Evolutionary conservation across 2,329 filamentous ascomycete genomes (phyloP), one percentile per base, ranked within the genome.

Genomic region (Arthrinium phaeospermum): DNA sequence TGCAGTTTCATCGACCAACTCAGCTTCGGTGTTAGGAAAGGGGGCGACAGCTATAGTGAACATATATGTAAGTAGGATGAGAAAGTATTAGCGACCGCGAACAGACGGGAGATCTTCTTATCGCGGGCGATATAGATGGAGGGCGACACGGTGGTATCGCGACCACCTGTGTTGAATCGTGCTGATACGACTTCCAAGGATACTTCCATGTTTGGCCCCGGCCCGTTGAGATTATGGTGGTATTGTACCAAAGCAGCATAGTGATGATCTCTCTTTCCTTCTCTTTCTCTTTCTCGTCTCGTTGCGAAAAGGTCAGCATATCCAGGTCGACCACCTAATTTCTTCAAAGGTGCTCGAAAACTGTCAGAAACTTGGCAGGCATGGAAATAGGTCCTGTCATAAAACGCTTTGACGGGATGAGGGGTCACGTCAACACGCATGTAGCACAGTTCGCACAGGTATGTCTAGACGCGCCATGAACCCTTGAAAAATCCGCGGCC

Each of bases 301-400:
- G 6, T 57, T 30, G 27, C 27, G 51, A 19, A 34, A 30, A 57
- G 27, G 27, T 16, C 51, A 57, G 24, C 27, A 22, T 34, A 34
- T 19, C 53, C 53, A 61, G 22, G 53, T 61, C 53, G 30, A 61
- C 16, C 2, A 30, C 27, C 27, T 22, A 37, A 22, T 37, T 34
- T 30, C 27, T 61, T 61, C 5, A n/a, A 30, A 64, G 41, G 22
- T 41, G 37, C 57, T 14, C 57, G 34, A 64, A 41, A 41, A 34
- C 34, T 64, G 57, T 41, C 57, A 64, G 30, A 41, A 64, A 64
- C 57, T 64, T 64, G 57, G 57, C 57, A 19, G 19, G n/a, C 57
- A 12, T 64, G 57, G 34, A 24, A 57, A n/a, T 30, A 41, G 45
- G 30, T 69, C 45, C 67, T 69, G 67, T 49, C 67, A 69, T 34